These are phyloP conservation scores for Sordaria brevicollis DNA, from an alignment of 495 filamentous ascomycete species.

Conservation along the genomic window DNA sequence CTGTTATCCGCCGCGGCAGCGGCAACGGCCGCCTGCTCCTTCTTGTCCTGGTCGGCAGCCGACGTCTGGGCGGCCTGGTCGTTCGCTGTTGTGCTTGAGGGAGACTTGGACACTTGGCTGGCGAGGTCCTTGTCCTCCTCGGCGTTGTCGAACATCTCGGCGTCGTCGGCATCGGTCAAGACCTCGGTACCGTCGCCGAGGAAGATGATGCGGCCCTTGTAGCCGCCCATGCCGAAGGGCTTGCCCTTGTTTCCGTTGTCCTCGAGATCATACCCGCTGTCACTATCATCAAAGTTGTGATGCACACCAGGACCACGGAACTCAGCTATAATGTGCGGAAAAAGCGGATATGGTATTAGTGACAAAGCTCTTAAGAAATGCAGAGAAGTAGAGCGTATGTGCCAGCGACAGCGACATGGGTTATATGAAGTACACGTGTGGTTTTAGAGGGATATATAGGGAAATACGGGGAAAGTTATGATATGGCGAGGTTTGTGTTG, in stretches of 20 bases:
- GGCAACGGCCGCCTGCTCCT: background rate
- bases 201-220: constrained; percentile 77
- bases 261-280: constrained; percentile 80
- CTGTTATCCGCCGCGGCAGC: background rate
- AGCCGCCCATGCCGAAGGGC: constrained; percentile 47
- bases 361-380: background rate
- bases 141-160: constrained; percentile 82
- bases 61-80: background rate
- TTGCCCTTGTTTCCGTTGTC: constrained; percentile 32
- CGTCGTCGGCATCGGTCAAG: constrained; percentile 73
- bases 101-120: constrained; percentile 40
- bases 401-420: background rate
- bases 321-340: constrained; percentile 53
- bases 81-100: constrained; percentile 5
- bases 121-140: constrained; percentile 72
- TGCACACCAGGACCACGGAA: constrained; percentile 88
- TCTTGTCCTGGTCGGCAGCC: background rate
- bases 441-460: constrained; percentile 9
- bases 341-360: constrained; percentile 19
- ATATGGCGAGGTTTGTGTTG: background rate
- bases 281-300: constrained; percentile 85
- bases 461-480: background rate
- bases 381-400: background rate
- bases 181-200: constrained; percentile 90
- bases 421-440: background rate